phyloP scores from a whole-genome alignment of 371 early-diverging fungal genomes.

The Funneliformis caledonium region DNA sequence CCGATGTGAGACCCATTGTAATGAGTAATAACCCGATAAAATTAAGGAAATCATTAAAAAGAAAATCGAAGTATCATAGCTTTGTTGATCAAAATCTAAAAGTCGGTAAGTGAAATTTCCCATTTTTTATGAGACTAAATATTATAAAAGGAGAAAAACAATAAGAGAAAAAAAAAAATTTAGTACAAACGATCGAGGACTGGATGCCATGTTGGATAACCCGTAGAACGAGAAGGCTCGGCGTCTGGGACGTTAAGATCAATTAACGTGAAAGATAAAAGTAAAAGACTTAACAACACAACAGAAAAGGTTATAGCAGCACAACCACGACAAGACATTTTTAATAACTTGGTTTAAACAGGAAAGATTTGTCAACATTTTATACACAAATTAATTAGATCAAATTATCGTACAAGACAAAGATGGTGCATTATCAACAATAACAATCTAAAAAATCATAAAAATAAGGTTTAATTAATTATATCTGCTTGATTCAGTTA shows the following conservation, averaged over 20 bases:
- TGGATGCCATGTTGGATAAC: constrained; percentile 33
- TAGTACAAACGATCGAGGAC: constrained; percentile 6
- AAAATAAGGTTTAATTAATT: too few relatives aligned
- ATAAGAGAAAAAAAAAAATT: background rate
- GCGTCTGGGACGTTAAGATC: background rate
- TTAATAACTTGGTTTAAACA: background rate
- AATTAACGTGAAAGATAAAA: background rate
- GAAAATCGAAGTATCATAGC: background rate
- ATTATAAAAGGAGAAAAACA: background rate
- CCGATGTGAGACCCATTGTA: constrained; percentile 1
- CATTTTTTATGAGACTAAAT: background rate
- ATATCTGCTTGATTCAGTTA: too few relatives aligned
- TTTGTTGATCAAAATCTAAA: constrained; percentile 29
- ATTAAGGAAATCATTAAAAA: background rate
- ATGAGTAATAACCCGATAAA: background rate
- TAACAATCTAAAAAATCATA: too few relatives aligned
- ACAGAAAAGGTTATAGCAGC: background rate
- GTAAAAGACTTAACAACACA: background rate
- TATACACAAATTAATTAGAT: too few relatives aligned
- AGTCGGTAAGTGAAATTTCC: background rate
- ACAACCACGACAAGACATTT: background rate
- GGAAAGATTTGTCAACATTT: background rate
- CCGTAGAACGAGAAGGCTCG: constrained; percentile 22
- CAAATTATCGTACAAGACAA: too few relatives aligned
- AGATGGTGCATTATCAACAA: too few relatives aligned